phyloP scores from a whole-genome alignment of 1,284 basidiomycete species.

The Somion occarium region DNA sequence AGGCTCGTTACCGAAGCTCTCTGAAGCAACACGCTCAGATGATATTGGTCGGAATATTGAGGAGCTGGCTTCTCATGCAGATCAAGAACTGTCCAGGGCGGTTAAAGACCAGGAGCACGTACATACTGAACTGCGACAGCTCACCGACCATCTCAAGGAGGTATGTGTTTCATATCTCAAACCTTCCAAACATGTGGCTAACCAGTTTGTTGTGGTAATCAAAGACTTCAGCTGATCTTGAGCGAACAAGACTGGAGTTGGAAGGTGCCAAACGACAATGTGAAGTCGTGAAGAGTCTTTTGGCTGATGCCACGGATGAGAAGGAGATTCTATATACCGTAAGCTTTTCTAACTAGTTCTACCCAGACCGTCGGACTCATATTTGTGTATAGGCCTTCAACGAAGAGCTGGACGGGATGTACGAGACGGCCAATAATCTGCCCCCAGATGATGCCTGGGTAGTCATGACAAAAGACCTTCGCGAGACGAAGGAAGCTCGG shows the following conservation, averaged over 20 bases:
- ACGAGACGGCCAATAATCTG: slow-evolving; percentile 64
- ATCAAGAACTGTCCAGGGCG: slow-evolving; percentile 48
- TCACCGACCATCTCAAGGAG: slow-evolving; percentile 52
- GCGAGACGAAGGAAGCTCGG: slow-evolving; percentile 68
- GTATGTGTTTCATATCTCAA: slow-evolving; percentile 29
- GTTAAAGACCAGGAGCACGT: slow-evolving; percentile 49
- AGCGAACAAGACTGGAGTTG: slow-evolving; percentile 59
- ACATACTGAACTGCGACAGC: slow-evolving; percentile 40
- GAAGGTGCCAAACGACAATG: slow-evolving; percentile 67
- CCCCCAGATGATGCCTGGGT: slow-evolving; percentile 76
- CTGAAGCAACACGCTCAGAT: slow-evolving; percentile 9
- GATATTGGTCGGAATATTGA: slow-evolving; percentile 38
- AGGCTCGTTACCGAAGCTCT: slow-evolving; percentile 2
- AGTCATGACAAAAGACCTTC: slow-evolving; percentile 69
- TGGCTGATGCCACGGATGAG: slow-evolving; percentile 75
- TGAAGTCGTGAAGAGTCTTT: slow-evolving; percentile 70
- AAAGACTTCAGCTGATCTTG: slow-evolving; percentile 55
- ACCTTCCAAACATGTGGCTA: neutral
- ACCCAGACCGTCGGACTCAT: neutral
- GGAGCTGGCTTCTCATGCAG: slow-evolving; percentile 51
- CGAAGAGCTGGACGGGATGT: slow-evolving; percentile 87
- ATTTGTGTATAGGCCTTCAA: slow-evolving; percentile 75
- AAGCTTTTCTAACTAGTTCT: slow-evolving; percentile 19
- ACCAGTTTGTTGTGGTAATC: neutral
- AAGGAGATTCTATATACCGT: slow-evolving; percentile 91